A percentile compares a stretch with the other conserved stretches of the same genome.
Conservation (phyloP, 768 basidiomycete genomes). For the Leccinum imitatum region DNA sequence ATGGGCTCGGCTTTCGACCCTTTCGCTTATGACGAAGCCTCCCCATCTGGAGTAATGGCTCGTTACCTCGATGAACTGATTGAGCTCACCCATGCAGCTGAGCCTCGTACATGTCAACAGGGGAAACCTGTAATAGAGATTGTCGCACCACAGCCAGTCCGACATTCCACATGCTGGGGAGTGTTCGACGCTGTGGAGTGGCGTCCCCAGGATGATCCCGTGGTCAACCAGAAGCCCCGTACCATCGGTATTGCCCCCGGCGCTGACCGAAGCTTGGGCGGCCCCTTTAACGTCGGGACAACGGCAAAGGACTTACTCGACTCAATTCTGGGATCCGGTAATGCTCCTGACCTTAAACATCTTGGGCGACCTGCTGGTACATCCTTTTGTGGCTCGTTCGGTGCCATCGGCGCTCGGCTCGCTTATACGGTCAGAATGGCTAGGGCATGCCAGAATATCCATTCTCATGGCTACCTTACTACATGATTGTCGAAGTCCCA, state of each 20-base stretch:
- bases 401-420: slow-evolving; percentile 22
- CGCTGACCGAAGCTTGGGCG: slow-evolving; percentile 5
- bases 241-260: slow-evolving; percentile 32
- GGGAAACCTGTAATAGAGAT: slow-evolving; percentile 3
- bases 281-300: slow-evolving; percentile 4
- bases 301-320: slow-evolving; percentile 31
- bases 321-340: slow-evolving; percentile 23
- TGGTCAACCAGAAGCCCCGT: slow-evolving; percentile 29
- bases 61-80: slow-evolving; percentile 22
- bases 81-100: slow-evolving; percentile 5
- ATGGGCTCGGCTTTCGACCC: slow-evolving; percentile 27
- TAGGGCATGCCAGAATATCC: slow-evolving; percentile 15
- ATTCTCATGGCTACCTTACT: slow-evolving; percentile 18
- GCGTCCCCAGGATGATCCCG: slow-evolving; percentile 33
- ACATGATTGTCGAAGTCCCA: not conserved
- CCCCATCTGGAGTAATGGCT: slow-evolving; percentile 16
- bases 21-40: slow-evolving; percentile 20
- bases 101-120: not conserved
- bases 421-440: slow-evolving; percentile 21
- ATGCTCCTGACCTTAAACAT: slow-evolving; percentile 1
- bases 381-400: slow-evolving; percentile 29
- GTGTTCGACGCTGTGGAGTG: slow-evolving; percentile 22
- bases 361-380: slow-evolving; percentile 15
- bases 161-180: slow-evolving; percentile 6
- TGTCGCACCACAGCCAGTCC: slow-evolving; percentile 17